These are phyloP conservation scores for Podaxis mareebaensis DNA, from an alignment of 768 basidiomycete genomes.

Conservation along the genomic window DNA sequence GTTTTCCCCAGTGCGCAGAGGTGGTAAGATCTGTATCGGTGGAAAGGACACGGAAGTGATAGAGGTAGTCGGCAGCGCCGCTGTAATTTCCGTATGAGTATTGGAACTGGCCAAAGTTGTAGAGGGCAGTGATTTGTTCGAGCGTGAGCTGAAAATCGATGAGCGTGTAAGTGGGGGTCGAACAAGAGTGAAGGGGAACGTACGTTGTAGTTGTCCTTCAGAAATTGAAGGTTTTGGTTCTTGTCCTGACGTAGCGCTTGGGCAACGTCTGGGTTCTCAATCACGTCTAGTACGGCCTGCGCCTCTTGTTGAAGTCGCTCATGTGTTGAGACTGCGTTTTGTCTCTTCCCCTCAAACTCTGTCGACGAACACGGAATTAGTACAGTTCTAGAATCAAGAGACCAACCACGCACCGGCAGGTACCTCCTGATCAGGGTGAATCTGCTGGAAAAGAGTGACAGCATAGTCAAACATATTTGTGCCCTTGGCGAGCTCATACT, in stretches of 20 bases:
- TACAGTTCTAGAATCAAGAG: background rate
- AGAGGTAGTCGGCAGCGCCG: constrained; percentile 95
- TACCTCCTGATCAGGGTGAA: constrained; percentile 70
- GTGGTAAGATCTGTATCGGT: constrained; percentile 92
- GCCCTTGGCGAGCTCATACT: constrained; percentile 96
- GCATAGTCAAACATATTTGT: constrained; percentile 99
- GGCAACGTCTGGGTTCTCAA: constrained; percentile 95
- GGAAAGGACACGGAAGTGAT: constrained; percentile 97
- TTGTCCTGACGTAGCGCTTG: constrained; percentile 95
- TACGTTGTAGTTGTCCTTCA: constrained; percentile 91
- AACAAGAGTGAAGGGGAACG: constrained; percentile 26
- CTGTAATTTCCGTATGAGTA: constrained; percentile 98
- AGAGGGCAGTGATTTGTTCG: constrained; percentile 93
- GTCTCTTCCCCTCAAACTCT: constrained; percentile 87
- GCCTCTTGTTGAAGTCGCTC: constrained; percentile 88
- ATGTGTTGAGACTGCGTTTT: constrained; percentile 80
- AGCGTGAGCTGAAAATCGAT: constrained; percentile 69
- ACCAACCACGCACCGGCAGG: constrained; percentile 56
- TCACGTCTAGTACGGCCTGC: constrained; percentile 90
- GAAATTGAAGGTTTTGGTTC: constrained; percentile 91
- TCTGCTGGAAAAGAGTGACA: constrained; percentile 73
- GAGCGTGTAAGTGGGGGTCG: background rate
- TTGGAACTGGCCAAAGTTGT: constrained; percentile 98
- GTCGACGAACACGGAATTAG: constrained; percentile 6
- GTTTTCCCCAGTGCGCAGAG: constrained; percentile 98